Evolutionary conservation across 2,329 filamentous ascomycete genomes (phyloP).

Genomic region (Tolypocladium capitatum): DNA sequence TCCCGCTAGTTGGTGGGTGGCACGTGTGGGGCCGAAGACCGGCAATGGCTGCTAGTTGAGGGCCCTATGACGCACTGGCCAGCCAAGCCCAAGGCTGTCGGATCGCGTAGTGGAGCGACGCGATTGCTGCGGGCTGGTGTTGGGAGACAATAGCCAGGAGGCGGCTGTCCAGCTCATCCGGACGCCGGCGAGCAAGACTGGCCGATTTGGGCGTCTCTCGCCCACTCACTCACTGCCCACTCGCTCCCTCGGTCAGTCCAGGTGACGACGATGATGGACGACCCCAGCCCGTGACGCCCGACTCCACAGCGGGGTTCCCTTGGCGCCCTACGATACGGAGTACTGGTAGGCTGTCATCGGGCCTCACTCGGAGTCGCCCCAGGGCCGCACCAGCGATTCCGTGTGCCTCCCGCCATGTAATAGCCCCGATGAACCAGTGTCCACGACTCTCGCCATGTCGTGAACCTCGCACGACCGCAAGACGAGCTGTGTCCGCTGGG

Average conservation of each 20-base stretch:
- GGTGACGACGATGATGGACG: too few relatives aligned
- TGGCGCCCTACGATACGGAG: too few relatives aligned
- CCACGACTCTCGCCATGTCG: background rate
- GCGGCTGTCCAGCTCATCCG: background rate
- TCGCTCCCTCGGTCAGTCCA: too few relatives aligned
- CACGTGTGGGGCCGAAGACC: conserved; percentile 1
- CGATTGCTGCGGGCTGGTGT: background rate
- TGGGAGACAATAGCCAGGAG: background rate
- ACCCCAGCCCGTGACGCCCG: too few relatives aligned
- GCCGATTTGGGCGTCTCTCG: too few relatives aligned
- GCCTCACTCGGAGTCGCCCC: too few relatives aligned
- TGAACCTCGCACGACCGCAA: background rate
- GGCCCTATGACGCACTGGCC: background rate
- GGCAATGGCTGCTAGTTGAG: too few relatives aligned
- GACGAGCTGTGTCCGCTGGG: background rate
- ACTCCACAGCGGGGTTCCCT: background rate
- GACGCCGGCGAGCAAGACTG: background rate
- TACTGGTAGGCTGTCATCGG: background rate
- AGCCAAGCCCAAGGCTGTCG: background rate
- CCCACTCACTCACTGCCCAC: too few relatives aligned
- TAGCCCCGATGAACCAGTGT: background rate
- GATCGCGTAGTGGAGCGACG: background rate
- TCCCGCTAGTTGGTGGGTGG: background rate
- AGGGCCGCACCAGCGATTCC: background rate
- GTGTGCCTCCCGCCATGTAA: background rate